Conservation (phyloP, 2,329 filamentous ascomycete genomes). For the Talaromyces piceae region DNA sequence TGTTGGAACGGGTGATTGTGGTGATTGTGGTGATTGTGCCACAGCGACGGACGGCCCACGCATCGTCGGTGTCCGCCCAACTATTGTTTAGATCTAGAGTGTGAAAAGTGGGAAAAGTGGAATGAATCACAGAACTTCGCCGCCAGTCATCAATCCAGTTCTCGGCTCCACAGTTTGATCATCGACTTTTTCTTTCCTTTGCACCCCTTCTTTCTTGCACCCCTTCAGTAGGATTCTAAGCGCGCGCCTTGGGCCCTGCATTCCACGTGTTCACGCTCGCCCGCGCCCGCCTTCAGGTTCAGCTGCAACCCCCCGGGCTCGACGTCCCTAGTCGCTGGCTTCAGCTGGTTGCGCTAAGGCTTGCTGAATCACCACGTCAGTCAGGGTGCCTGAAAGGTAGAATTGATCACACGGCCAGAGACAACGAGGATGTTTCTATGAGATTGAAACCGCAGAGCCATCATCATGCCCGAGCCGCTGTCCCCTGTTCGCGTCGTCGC, state of each 20-base stretch:
- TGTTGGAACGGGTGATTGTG: too few species aligned
- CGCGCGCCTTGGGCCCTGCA: neutral
- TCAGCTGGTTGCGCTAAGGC: neutral
- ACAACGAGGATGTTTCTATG: neutral
- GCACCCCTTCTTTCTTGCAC: neutral
- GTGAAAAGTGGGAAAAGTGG: neutral
- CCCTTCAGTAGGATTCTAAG: neutral
- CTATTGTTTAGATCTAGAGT: neutral
- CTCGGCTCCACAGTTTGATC: conserved; percentile 1
- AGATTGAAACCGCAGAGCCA: conserved; percentile 1
- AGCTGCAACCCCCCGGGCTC: neutral
- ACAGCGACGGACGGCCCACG: too few species aligned
- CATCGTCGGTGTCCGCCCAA: neutral
- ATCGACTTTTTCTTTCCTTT: neutral
- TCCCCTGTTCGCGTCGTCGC: conserved; percentile 20
- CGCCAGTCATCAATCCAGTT: neutral
- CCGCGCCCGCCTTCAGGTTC: too few species aligned
- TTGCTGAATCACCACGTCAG: neutral
- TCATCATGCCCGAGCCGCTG: conserved; percentile 20
- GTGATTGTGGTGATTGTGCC: too few species aligned
- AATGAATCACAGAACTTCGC: neutral
- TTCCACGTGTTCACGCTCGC: neutral
- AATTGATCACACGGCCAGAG: neutral
- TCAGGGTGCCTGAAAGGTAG: neutral
- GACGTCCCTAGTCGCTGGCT: neutral